Conservation (phyloP, 441 rosid species). For the Populus hybrid region DNA sequence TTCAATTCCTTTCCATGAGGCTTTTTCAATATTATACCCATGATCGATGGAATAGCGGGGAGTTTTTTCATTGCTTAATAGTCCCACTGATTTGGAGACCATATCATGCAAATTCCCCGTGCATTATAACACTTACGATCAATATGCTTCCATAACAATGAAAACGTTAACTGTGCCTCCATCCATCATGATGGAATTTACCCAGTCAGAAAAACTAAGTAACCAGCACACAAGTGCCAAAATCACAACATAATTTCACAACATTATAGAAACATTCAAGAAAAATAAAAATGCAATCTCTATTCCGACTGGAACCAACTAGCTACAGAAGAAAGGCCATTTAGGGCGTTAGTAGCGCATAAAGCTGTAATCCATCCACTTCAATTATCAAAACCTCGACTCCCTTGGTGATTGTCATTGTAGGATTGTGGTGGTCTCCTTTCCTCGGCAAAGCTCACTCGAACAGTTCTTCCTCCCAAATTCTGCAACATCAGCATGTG, state of each 20-base stretch:
- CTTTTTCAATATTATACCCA: no score
- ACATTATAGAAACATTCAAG: not conserved
- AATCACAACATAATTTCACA: not conserved
- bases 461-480: slow-evolving; percentile 56
- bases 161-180: no score
- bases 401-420: not conserved
- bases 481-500: slow-evolving; percentile 33
- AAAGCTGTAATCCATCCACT: slow-evolving; percentile 7
- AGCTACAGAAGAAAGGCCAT: not conserved
- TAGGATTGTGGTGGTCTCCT: slow-evolving; percentile 23
- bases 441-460: slow-evolving; percentile 57
- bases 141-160: no score
- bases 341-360: not conserved
- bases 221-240: no score
- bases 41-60: no score
- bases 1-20: no score
- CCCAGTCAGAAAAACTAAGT: no score
- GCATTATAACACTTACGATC: no score
- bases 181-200: no score
- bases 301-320: not conserved
- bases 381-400: slow-evolving; percentile 1
- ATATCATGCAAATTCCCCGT: no score
- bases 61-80: no score
- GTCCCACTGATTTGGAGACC: no score
- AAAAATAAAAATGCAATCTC: not conserved